Percentiles rank a stretch among this genome's conserved stretches.
Conservation (phyloP, 1,284 basidiomycete species). For the Boletus semigastroideus region DNA sequence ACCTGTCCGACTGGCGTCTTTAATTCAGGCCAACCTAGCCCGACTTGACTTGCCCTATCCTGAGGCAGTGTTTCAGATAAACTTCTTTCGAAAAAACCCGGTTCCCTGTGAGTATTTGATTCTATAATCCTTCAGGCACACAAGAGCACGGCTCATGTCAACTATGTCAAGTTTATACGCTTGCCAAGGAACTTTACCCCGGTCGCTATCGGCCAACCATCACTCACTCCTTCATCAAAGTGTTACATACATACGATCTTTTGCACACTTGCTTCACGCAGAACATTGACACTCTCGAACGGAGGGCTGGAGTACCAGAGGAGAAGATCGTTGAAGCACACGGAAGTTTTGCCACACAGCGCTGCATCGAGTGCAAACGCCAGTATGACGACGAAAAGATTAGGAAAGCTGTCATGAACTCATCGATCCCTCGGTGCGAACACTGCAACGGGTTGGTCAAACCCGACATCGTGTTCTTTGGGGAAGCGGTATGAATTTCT, state of each 20-base stretch:
- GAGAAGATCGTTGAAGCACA: constrained; percentile 90
- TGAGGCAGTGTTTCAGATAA: constrained; percentile 80
- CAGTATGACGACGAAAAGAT: constrained; percentile 70
- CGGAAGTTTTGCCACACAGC: constrained; percentile 83
- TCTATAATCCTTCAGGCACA: background rate
- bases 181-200: constrained; percentile 90
- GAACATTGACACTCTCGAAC: constrained; percentile 93
- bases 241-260: constrained; percentile 65
- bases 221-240: constrained; percentile 87
- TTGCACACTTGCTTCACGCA: constrained; percentile 83
- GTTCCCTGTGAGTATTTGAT: constrained; percentile 58
- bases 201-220: constrained; percentile 84
- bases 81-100: constrained; percentile 71
- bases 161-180: constrained; percentile 66
- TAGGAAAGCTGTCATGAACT: constrained; percentile 51
- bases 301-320: constrained; percentile 75
- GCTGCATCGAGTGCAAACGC: constrained; percentile 71
- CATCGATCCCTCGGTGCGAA: constrained; percentile 62
- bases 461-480: constrained; percentile 96
- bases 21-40: constrained; percentile 65
- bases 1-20: constrained; percentile 1
- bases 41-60: constrained; percentile 73
- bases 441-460: constrained; percentile 76
- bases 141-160: background rate
- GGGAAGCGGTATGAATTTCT: constrained; percentile 61